phyloP scores from a whole-genome alignment of 208 protist species.

The Trypanosoma vivax region DNA sequence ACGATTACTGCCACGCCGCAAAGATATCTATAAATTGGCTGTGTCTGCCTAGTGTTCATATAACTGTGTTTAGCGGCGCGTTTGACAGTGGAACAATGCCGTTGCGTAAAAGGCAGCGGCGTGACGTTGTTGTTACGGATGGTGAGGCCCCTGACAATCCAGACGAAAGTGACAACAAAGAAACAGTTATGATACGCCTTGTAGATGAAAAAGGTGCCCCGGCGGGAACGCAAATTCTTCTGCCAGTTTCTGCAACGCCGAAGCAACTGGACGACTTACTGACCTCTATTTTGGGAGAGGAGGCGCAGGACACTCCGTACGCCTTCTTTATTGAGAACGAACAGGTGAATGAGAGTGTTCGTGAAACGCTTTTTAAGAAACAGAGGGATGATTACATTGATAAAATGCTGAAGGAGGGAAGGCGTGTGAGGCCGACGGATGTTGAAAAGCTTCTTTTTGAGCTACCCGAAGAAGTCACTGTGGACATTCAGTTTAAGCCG shows the following conservation, averaged over 20 bases:
- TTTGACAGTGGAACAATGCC: constrained; percentile 53
- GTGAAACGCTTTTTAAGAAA: constrained; percentile 70
- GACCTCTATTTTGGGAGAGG: constrained; percentile 59
- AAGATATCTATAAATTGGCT: too few relatives aligned
- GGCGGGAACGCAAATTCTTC: constrained; percentile 89
- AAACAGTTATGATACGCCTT: constrained; percentile 84
- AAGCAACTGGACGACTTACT: constrained; percentile 87
- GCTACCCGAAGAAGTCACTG: constrained; percentile 72
- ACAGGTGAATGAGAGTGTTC: constrained; percentile 87
- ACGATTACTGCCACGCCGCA: too few relatives aligned
- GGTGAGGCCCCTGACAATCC: constrained; percentile 19
- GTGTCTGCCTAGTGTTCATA: too few relatives aligned
- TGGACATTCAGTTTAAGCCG: constrained; percentile 91
- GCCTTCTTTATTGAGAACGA: constrained; percentile 94
- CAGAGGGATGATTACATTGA: constrained; percentile 74
- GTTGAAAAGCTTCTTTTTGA: constrained; percentile 75
- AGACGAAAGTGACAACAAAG: constrained; percentile 24
- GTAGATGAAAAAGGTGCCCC: constrained; percentile 77
- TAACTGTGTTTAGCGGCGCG: too few relatives aligned
- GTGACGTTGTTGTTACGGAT: constrained; percentile 48
- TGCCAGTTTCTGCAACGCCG: constrained; percentile 85
- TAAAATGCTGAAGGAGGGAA: constrained; percentile 74
- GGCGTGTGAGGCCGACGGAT: constrained; percentile 71
- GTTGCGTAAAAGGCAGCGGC: constrained; percentile 77
- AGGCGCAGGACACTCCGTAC: constrained; percentile 87